Evolutionary conservation across 2,329 filamentous ascomycete genomes (phyloP), one percentile per base, ranked within the genome.

Genomic region (Cordyceps cicadae): DNA sequence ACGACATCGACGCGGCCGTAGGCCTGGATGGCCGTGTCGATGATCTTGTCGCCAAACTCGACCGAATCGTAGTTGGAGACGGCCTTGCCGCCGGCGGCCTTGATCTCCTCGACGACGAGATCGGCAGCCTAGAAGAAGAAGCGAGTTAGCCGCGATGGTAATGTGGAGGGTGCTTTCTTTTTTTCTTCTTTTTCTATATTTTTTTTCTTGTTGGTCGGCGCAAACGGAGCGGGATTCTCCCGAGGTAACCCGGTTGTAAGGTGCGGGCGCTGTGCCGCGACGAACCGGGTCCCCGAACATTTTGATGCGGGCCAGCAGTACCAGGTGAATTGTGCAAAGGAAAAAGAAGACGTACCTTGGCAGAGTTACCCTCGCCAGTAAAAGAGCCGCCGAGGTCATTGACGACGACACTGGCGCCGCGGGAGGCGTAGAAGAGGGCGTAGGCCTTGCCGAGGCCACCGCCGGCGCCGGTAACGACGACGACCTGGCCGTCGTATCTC

Each of bases 11-110:
- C 85, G 70, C 93, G 90, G 67, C 93, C 90, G 71, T 87, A 94
- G 60, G 79, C 80, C 75, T 90, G 79, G 72, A 94, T 89, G 68
- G 90, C 90, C 26, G 89, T 92, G 66, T 93, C 87, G 77, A 99
- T 95, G 75, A 99, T 97, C 76, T 84, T 88, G 63, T 97, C 93
- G 70, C 94, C 94, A 70, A 93, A 83, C 79, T 94, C 90, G 77
- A 96, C 93, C 74, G 85, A 87, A 79, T 99, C 89, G 82, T 97
- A 97, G 84, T 97, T 97, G 76, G 93, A 92, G 54, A 96, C 92
- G 63, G 94, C 94, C 76, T 96, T 95, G 75, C 94, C 94, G 74
- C 94, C 94, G 58, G 87, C 88, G 71, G 86, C 82, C 76, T 88
- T 92, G 76, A 93, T 93, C 78, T 91, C 87, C 68, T 90, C 79